Base-by-base conservation (phyloP, 169 alveolate species). In the Babesia sp. region DNA sequence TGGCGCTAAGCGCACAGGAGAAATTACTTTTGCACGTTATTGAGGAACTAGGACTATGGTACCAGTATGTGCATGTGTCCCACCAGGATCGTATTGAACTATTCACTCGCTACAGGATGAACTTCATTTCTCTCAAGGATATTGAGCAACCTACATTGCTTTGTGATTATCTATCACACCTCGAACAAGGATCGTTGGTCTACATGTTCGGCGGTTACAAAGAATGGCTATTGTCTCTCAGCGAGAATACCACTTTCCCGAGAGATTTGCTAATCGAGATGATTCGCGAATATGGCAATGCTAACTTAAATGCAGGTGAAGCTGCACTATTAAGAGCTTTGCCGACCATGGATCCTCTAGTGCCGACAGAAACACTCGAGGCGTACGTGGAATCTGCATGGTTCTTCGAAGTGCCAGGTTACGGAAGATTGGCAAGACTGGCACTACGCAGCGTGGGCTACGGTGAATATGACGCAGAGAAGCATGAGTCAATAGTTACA, bases 21-120 rank as follows among this genome's bases (percentile, higher is more conserved):
- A 53, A 31, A 33, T 28, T n/a, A 14, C 53, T 71, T 2, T 11
- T 71, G 12, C 58, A 24, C 36, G 31, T n/a, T 7, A 57, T 66
- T 20, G 84, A 74, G 42, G 71, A 74, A 51, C 14, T 50, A 3
- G 84, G 84, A 18, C 31, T 74, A 37, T 74, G 75, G 84, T 74
- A 61, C 45, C 58, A 59, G 69, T 74, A 58, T 39, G 59, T 74
- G 22, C 34, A 74, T 26, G 76, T 63, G 22, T 74, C 45, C 41
- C 14, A 44, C 77, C 34, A 54, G 44, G 77, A 45, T n/a, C 61
- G 74, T 22, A 1, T 45, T 16, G 51, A 26, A 18, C 36, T 45
- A 22, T 46, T 46, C 1, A 2, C 34, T 1, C 42, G 39, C 4
- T 48, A 64, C 74, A n/a, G 39, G 36, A 7, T 33, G 48, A 22